Percentiles rank a stretch among this genome's conserved stretches.
Conservation (phyloP, 2,329 filamentous ascomycete species). For the Epichloe bromicola region DNA sequence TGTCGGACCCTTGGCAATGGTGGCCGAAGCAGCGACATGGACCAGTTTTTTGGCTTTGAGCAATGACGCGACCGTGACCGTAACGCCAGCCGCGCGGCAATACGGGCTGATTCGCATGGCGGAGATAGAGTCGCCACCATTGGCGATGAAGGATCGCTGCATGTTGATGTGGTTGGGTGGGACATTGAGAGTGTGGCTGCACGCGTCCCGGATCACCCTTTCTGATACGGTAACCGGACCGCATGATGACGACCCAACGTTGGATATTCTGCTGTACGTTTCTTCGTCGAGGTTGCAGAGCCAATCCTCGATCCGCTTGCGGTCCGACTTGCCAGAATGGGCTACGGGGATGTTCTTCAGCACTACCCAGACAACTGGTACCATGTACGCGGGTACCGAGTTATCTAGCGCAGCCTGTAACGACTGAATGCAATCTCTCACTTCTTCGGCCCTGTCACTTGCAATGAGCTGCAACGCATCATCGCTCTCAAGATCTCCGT, state of each 20-base stretch:
- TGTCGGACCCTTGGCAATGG: background rate
- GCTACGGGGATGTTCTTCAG: background rate
- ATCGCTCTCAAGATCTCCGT: background rate
- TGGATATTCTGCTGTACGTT: background rate
- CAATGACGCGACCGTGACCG: background rate
- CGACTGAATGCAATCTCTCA: background rate
- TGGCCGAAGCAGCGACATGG: background rate
- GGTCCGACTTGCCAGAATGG: background rate
- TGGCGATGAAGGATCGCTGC: constrained; percentile 6
- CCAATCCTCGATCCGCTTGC: background rate
- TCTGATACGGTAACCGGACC: constrained; percentile 2
- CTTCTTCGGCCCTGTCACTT: background rate
- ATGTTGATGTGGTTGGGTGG: constrained; percentile 1
- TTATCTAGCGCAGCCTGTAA: constrained; percentile 1
- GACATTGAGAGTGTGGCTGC: constrained; percentile 4
- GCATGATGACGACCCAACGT: background rate
- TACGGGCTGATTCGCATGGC: constrained; percentile 5
- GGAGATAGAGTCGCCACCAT: constrained; percentile 7
- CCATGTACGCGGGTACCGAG: background rate
- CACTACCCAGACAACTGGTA: background rate
- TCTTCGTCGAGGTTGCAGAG: constrained; percentile 1
- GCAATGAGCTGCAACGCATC: background rate
- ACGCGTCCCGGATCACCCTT: constrained; percentile 3
- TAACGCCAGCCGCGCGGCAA: background rate
- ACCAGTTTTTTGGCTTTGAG: background rate